These are phyloP conservation scores for Trichoderma virens DNA, from an alignment of 495 filamentous ascomycete genomes.

Conservation along the genomic window DNA sequence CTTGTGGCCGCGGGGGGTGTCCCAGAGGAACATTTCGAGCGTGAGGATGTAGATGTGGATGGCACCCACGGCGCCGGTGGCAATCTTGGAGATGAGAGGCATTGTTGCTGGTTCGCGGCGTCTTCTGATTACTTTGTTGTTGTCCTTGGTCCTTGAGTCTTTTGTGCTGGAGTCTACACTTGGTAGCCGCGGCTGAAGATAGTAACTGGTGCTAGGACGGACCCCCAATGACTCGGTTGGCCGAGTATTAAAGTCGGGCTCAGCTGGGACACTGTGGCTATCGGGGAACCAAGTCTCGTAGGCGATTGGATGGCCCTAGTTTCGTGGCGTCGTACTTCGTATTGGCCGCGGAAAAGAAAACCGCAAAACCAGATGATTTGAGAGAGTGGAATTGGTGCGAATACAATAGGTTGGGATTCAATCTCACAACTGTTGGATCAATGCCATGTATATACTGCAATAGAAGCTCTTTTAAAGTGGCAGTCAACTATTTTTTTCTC, in stretches of 20 bases:
- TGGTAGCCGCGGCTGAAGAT: neutral
- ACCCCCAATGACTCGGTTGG: neutral
- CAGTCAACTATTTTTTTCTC: no score
- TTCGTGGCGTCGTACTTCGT: neutral
- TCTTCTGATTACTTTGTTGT: neutral
- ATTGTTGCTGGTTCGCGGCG: constrained; percentile 16
- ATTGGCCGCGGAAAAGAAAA: neutral
- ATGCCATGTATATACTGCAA: no score
- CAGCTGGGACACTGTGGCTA: neutral
- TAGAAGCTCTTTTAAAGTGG: neutral
- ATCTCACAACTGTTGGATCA: no score
- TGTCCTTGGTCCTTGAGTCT: neutral
- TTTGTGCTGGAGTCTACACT: neutral
- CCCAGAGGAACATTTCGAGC: constrained; percentile 29
- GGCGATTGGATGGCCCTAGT: neutral
- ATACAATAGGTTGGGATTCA: no score
- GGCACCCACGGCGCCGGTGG: constrained; percentile 17
- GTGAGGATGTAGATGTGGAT: constrained; percentile 28
- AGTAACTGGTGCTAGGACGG: neutral
- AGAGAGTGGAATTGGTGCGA: neutral
- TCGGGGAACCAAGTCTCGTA: neutral
- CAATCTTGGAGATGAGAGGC: constrained; percentile 16
- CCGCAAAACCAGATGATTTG: neutral
- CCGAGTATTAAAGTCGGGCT: neutral
- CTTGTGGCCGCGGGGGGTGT: constrained; percentile 22